These are phyloP conservation scores for Neoboletus magnificus DNA, from an alignment of 768 basidiomycete genomes.

Conservation along the genomic window DNA sequence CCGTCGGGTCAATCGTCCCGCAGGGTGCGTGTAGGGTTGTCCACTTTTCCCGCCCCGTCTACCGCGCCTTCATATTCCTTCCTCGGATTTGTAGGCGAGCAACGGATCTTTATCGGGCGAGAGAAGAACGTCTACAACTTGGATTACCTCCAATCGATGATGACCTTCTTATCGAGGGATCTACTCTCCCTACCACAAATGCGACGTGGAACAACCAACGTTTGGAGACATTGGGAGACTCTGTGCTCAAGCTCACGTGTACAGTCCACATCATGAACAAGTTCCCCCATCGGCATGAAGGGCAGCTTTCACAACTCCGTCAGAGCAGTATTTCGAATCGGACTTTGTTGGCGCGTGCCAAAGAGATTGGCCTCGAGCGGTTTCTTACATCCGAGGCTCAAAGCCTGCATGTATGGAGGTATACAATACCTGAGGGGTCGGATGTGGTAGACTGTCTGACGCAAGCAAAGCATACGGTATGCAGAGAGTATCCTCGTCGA, in stretches of 20 bases:
- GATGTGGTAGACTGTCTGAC: conserved; percentile 31
- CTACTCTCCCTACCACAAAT: conserved; percentile 65
- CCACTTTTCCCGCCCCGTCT: conserved; percentile 49
- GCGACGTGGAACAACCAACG: conserved; percentile 79
- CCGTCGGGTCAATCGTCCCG: conserved; percentile 37
- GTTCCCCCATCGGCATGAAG: conserved; percentile 78
- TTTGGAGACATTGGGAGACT: conserved; percentile 84
- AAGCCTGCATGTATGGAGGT: conserved; percentile 57
- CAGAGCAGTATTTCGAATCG: conserved; percentile 66
- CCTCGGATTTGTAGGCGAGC: conserved; percentile 67
- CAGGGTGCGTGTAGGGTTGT: conserved; percentile 51
- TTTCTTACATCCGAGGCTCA: conserved; percentile 61
- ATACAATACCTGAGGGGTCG: conserved; percentile 39
- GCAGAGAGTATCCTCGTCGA: conserved; percentile 56
- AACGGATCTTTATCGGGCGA: conserved; percentile 61
- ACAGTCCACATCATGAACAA: conserved; percentile 76
- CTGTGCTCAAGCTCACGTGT: conserved; percentile 72
- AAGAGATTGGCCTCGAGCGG: conserved; percentile 56
- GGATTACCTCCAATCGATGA: conserved; percentile 58
- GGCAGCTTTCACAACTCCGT: conserved; percentile 68
- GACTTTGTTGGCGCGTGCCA: conserved; percentile 64
- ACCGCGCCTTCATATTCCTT: conserved; percentile 51
- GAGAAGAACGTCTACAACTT: conserved; percentile 48
- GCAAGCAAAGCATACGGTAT: conserved; percentile 30
- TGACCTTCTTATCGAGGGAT: conserved; percentile 63